Conservation (phyloP, 2,329 filamentous ascomycete species). For the Aspergillus fructus region DNA sequence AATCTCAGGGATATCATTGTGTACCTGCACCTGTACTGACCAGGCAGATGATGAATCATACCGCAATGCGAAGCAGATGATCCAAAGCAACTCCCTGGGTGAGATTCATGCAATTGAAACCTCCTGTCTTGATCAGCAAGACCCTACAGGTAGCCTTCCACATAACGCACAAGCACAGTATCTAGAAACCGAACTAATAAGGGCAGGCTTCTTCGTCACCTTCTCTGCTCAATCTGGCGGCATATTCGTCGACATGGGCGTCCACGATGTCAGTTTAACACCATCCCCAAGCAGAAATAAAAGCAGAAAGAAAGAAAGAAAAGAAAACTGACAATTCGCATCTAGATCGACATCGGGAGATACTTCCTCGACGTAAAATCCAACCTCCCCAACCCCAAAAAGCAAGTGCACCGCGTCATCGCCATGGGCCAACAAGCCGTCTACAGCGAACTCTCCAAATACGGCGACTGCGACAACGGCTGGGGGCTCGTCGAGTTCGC, state of each 20-base stretch:
- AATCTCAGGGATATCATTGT: background rate
- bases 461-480: constrained; percentile 17
- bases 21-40: background rate
- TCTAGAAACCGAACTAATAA: too few species aligned
- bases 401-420: constrained; percentile 11
- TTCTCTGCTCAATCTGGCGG: constrained; percentile 35
- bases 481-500: constrained; percentile 39
- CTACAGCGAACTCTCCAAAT: constrained; percentile 7
- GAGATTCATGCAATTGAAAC: constrained; percentile 9
- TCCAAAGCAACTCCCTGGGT: constrained; percentile 1
- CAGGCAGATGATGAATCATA: constrained; percentile 11
- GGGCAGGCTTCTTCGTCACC: constrained; percentile 26
- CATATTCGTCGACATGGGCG: constrained; percentile 35
- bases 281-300: too few species aligned
- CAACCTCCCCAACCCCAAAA: constrained; percentile 5
- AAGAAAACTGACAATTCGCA: background rate
- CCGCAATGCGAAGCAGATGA: constrained; percentile 2
- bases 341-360: constrained; percentile 8
- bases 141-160: constrained; percentile 14
- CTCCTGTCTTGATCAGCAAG: constrained; percentile 6
- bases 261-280: constrained; percentile 26
- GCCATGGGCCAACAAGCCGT: constrained; percentile 9
- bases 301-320: too few species aligned
- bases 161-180: too few species aligned
- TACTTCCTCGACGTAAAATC: constrained; percentile 11